These are phyloP conservation scores for Candida ascalaphidarum DNA, from an alignment of 805 yeast species.

Conservation along the genomic window DNA sequence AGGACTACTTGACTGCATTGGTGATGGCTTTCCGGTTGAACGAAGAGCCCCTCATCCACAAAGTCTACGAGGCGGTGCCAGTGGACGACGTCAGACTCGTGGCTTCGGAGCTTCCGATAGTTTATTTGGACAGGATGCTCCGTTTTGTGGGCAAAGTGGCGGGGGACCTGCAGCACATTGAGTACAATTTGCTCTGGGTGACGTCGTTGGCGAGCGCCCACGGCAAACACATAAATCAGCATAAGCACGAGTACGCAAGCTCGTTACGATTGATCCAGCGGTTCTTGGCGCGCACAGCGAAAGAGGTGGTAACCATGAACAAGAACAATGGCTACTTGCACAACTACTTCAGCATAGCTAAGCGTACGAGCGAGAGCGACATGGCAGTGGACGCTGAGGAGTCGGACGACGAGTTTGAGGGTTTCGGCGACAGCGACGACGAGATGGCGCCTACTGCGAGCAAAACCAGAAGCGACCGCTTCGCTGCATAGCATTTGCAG, in stretches of 20 bases:
- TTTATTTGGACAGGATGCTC: constrained; percentile 63
- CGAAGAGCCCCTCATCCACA: constrained; percentile 64
- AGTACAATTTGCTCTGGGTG: constrained; percentile 79
- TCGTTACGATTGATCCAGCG: constrained; percentile 65
- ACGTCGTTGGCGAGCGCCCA: constrained; percentile 59
- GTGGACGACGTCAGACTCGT: constrained; percentile 61
- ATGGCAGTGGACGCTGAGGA: constrained; percentile 10
- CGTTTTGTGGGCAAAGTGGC: constrained; percentile 57
- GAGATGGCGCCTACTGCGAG: no score
- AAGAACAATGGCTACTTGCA: constrained; percentile 47
- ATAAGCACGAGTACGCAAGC: constrained; percentile 55
- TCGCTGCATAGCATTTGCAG: no score
- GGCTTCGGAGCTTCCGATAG: constrained; percentile 61
- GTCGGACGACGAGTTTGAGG: constrained; percentile 5
- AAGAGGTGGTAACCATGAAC: constrained; percentile 54
- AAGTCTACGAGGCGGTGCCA: constrained; percentile 68
- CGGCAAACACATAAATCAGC: constrained; percentile 61
- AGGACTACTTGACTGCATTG: constrained; percentile 65
- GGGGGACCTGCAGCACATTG: constrained; percentile 68
- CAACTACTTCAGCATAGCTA: constrained; percentile 34
- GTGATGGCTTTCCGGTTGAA: constrained; percentile 93
- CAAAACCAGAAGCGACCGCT: no score
- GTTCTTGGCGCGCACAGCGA: constrained; percentile 65
- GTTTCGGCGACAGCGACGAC: no score
- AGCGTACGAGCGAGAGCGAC: constrained; percentile 1